Percentiles rank a stretch among this genome's conserved stretches.
phyloP scores from a whole-genome alignment of 192 early-diverging fungal species.

The Kickxella alabastrina region DNA sequence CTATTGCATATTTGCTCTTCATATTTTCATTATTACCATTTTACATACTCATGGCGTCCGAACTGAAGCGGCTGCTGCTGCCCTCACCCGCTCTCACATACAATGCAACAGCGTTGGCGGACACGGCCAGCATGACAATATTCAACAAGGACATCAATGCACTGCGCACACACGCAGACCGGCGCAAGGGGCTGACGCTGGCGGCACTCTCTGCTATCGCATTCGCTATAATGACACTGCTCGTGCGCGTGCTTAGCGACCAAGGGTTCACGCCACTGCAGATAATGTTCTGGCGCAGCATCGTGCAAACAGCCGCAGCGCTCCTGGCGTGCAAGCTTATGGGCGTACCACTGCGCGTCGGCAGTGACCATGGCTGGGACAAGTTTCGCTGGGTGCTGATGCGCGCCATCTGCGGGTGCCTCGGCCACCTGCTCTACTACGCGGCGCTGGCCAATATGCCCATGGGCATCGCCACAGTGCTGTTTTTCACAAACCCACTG shows the following conservation, averaged over 20 bases:
- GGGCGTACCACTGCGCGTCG: slow-evolving; percentile 9
- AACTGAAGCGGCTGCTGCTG: too few relatives aligned
- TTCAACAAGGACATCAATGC: too few relatives aligned
- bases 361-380: slow-evolving; percentile 4
- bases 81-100: too few relatives aligned
- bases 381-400: slow-evolving; percentile 22
- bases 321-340: neutral
- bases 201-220: slow-evolving; percentile 15
- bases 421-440: slow-evolving; percentile 27
- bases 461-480: slow-evolving; percentile 23
- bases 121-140: too few relatives aligned
- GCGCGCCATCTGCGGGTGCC: slow-evolving; percentile 19
- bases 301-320: slow-evolving; percentile 9
- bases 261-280: slow-evolving; percentile 18
- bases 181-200: slow-evolving; percentile 14
- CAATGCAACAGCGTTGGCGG: too few relatives aligned
- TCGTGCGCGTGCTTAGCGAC: slow-evolving; percentile 15
- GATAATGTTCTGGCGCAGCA: slow-evolving; percentile 25
- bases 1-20: too few relatives aligned
- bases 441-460: slow-evolving; percentile 9
- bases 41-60: too few relatives aligned
- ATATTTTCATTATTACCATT: too few relatives aligned
- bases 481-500: slow-evolving; percentile 31
- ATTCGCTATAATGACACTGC: slow-evolving; percentile 22
- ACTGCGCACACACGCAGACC: neutral